phyloP scores from a whole-genome alignment of 148 eudicot genomes.

The Agrostemma githago region DNA sequence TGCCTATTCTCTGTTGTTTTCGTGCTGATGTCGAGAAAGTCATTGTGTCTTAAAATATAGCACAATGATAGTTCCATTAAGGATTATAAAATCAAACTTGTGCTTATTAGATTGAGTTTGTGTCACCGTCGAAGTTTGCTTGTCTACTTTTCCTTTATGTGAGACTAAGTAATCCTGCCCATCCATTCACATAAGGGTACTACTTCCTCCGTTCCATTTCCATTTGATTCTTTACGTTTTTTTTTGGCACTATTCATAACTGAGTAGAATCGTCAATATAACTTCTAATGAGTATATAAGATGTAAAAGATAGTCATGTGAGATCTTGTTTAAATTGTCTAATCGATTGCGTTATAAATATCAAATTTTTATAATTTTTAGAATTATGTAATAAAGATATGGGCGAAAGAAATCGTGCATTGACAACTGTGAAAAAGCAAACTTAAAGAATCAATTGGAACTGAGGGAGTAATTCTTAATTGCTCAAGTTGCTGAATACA shows the following conservation, averaged over 20 bases:
- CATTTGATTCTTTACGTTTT: no score
- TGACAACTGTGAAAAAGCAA: no score
- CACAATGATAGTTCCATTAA: background rate
- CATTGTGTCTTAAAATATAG: background rate
- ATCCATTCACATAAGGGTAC: background rate
- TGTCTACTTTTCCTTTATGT: conserved; percentile 9
- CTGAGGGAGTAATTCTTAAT: background rate
- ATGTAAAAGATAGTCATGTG: no score
- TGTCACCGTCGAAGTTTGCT: conserved; percentile 17
- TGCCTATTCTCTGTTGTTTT: background rate
- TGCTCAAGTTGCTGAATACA: background rate
- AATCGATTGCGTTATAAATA: no score
- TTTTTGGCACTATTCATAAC: no score
- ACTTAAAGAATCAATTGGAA: no score
- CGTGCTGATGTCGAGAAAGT: background rate
- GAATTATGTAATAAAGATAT: no score
- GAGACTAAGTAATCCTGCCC: background rate
- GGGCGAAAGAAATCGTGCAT: no score
- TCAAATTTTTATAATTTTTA: no score
- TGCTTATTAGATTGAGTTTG: conserved; percentile 8
- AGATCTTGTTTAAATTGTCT: no score
- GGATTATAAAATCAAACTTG: conserved; percentile 1
- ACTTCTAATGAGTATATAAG: no score
- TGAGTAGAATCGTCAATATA: no score
- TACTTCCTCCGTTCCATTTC: background rate